Evolutionary conservation across 306 rosid genomes (phyloP).

Genomic region (Argentina anserina): DNA sequence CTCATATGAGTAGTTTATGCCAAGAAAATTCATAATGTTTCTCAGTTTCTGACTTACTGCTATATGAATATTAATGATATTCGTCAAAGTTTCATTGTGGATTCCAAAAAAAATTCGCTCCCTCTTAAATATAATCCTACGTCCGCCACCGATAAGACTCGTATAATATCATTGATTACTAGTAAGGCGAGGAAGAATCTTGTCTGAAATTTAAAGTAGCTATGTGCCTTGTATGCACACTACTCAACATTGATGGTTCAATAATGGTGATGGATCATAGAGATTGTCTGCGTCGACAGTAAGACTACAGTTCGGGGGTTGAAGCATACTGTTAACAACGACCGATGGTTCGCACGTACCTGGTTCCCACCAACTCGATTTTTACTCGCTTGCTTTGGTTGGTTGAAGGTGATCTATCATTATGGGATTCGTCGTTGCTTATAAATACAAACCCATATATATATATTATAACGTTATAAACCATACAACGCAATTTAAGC

Average conservation of each 20-base stretch:
- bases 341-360: constrained; percentile 21
- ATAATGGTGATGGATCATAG: not conserved
- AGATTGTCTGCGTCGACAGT: not conserved
- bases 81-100: no score
- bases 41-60: no score
- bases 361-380: not conserved
- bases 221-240: not conserved
- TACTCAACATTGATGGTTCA: not conserved
- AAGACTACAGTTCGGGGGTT: constrained; percentile 21
- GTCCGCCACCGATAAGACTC: no score
- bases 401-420: not conserved
- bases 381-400: not conserved
- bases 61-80: no score
- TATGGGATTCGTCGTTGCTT: not conserved
- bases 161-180: no score
- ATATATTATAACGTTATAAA: not conserved
- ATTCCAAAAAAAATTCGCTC: no score
- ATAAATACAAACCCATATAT: not conserved
- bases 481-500: not conserved
- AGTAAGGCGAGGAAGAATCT: no score
- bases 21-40: no score
- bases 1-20: no score
- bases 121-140: no score
- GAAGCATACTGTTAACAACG: constrained; percentile 6
- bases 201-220: not conserved